Evolutionary conservation across 176 grass and related monocot genomes (phyloP).

Genomic region (Ensete ventricosum): DNA sequence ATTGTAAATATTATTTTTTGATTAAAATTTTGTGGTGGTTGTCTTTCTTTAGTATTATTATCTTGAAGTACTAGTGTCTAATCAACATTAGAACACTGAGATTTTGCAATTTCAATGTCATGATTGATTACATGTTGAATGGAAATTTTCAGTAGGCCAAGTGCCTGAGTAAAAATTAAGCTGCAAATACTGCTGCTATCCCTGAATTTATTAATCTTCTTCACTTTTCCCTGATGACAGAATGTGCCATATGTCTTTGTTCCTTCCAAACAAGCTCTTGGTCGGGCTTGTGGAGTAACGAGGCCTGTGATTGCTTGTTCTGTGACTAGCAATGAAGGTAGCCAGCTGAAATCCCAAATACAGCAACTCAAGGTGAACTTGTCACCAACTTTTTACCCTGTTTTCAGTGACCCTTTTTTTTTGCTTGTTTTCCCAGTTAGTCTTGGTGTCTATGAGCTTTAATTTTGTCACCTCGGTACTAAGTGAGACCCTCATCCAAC

Average conservation of each 20-base stretch:
- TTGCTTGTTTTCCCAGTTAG: neutral
- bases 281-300: constrained; percentile 4
- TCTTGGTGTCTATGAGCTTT: neutral
- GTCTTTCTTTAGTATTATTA: too few relatives aligned
- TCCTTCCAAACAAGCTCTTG: constrained; percentile 10
- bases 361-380: constrained; percentile 2
- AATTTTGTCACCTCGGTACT: neutral
- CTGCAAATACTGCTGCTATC: neutral
- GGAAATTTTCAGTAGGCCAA: too few relatives aligned
- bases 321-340: constrained; percentile 4
- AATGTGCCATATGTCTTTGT: constrained; percentile 9
- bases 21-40: too few relatives aligned
- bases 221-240: neutral
- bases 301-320: constrained; percentile 10
- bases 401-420: too few relatives aligned
- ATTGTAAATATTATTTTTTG: too few relatives aligned
- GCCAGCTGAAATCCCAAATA: constrained; percentile 11
- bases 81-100: too few relatives aligned
- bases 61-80: too few relatives aligned
- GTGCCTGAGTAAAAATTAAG: neutral
- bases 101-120: too few relatives aligned
- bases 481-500: neutral
- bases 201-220: neutral
- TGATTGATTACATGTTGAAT: too few relatives aligned
- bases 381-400: too few relatives aligned